phyloP scores from a whole-genome alignment of 148 eudicot species.

The Chenopodium formosanum region DNA sequence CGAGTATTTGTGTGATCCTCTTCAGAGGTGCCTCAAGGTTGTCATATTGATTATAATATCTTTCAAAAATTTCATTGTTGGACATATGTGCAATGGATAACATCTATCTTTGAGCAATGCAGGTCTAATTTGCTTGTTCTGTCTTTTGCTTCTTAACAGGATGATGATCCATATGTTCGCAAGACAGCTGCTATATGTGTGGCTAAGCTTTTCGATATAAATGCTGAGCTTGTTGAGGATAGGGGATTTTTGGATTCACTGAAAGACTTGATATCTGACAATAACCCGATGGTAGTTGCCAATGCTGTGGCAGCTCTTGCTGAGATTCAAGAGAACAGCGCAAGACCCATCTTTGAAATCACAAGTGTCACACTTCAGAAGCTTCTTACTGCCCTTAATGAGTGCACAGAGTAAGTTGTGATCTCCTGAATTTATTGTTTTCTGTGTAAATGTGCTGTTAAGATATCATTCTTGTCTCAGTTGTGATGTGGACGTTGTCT shows the following conservation, averaged over 20 bases:
- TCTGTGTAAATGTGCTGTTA: neutral
- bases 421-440: constrained; percentile 17
- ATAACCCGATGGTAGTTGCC: constrained; percentile 99
- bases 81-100: constrained; percentile 10
- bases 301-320: constrained; percentile 99
- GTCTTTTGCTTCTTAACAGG: constrained; percentile 43
- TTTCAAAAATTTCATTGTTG: constrained; percentile 7
- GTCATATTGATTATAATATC: neutral
- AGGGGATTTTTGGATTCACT: constrained; percentile 94
- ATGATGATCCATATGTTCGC: constrained; percentile 99
- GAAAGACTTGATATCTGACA: constrained; percentile 97
- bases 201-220: constrained; percentile 96
- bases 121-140: neutral
- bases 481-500: neutral
- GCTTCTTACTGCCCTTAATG: constrained; percentile 97
- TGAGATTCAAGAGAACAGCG: constrained; percentile 91
- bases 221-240: constrained; percentile 98
- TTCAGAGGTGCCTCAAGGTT: constrained; percentile 99
- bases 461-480: neutral
- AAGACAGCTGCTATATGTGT: constrained; percentile 99
- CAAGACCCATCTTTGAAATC: constrained; percentile 84
- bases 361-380: constrained; percentile 82
- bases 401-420: constrained; percentile 90
- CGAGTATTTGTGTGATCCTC: constrained; percentile 96
- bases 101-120: constrained; percentile 1